These are phyloP conservation scores for Chaetomium cochliodes DNA, from an alignment of 495 filamentous ascomycete species.

Conservation along the genomic window DNA sequence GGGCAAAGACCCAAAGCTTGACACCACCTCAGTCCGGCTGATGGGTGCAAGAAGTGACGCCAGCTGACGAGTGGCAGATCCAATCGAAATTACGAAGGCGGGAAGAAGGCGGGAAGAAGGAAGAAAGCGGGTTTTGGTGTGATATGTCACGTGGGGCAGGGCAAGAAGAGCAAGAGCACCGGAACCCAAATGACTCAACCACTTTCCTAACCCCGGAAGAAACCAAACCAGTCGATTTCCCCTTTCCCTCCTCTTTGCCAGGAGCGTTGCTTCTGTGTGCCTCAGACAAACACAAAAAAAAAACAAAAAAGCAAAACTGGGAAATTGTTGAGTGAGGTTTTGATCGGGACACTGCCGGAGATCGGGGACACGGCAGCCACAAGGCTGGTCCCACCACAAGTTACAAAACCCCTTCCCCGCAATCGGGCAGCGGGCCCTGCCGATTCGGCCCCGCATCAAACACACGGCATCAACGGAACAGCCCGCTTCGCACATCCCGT, in stretches of 20 bases:
- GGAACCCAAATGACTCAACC: neutral
- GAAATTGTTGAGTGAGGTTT: too few species aligned
- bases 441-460: conserved; percentile 9
- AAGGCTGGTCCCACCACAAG: neutral
- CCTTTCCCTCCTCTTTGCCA: too few species aligned
- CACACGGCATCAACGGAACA: neutral
- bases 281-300: neutral
- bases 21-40: conserved; percentile 5
- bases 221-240: too few species aligned
- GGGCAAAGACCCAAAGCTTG: neutral
- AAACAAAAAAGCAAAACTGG: too few species aligned
- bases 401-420: conserved; percentile 8
- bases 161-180: neutral
- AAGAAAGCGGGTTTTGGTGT: neutral
- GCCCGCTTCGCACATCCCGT: neutral
- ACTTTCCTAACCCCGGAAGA: too few species aligned
- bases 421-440: conserved; percentile 15
- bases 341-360: too few species aligned
- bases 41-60: neutral
- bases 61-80: conserved; percentile 4
- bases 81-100: conserved; percentile 18
- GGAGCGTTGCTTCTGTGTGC: too few species aligned
- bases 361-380: neutral
- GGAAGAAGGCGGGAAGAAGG: too few species aligned
- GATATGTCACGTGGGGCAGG: conserved; percentile 4